A percentile compares a stretch with the other conserved stretches of the same genome.
Conservation (phyloP, 805 yeast genomes). For the Pichia nanzhaoensis region DNA sequence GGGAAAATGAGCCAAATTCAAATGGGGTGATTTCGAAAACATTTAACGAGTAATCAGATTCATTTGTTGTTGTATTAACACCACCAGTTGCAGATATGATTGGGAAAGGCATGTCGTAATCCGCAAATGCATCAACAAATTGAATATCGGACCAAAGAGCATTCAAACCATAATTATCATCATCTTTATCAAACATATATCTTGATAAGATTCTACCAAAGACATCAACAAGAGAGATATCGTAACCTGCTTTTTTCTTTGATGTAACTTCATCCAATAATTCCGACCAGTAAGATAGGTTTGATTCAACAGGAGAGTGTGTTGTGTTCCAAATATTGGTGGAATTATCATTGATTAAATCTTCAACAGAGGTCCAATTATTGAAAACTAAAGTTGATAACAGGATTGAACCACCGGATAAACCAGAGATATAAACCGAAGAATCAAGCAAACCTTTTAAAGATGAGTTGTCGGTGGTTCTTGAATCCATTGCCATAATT, state of each 20-base stretch:
- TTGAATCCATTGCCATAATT: slow-evolving; percentile 67
- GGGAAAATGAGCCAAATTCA: slow-evolving; percentile 84
- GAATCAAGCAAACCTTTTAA: slow-evolving; percentile 60
- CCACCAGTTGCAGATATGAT: slow-evolving; percentile 57
- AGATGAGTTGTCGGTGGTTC: slow-evolving; percentile 40
- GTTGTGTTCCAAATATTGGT: slow-evolving; percentile 57
- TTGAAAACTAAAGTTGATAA: slow-evolving; percentile 60
- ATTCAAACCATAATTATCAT: slow-evolving; percentile 52
- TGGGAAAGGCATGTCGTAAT: slow-evolving; percentile 65
- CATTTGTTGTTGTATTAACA: slow-evolving; percentile 33
- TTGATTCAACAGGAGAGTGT: slow-evolving; percentile 49
- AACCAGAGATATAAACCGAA: slow-evolving; percentile 62
- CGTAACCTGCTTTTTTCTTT: slow-evolving; percentile 53
- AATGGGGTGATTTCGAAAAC: slow-evolving; percentile 54
- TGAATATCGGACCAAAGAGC: slow-evolving; percentile 49
- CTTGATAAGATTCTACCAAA: slow-evolving; percentile 68
- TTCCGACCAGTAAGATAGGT: slow-evolving; percentile 40
- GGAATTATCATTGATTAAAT: slow-evolving; percentile 34
- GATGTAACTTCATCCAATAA: slow-evolving; percentile 42
- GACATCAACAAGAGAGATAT: slow-evolving; percentile 55
- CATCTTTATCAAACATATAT: slow-evolving; percentile 52
- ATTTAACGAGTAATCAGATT: slow-evolving; percentile 53
- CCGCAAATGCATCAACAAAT: slow-evolving; percentile 47
- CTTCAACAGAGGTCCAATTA: slow-evolving; percentile 62
- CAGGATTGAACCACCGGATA: slow-evolving; percentile 77